Conservation (phyloP, 2,329 filamentous ascomycete species). For the Apiospora pterosperma region DNA sequence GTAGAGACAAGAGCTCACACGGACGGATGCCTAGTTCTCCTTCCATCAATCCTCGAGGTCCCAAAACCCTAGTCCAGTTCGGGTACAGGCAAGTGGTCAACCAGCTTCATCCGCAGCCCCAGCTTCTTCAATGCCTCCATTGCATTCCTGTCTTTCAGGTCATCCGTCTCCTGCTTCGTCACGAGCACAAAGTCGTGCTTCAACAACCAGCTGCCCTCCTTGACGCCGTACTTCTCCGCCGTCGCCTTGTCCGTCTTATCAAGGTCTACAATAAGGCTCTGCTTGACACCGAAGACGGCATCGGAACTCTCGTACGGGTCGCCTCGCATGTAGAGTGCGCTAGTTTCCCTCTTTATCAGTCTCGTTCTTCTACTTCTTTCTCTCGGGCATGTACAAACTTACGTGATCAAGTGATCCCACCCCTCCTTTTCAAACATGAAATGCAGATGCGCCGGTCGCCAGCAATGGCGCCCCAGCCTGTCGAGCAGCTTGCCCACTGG, state of each 20-base stretch:
- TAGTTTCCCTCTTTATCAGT: constrained; percentile 26
- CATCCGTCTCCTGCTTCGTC: constrained; percentile 63
- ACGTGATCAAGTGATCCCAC: constrained; percentile 82
- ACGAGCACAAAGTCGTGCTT: constrained; percentile 77
- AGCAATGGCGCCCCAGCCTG: constrained; percentile 69
- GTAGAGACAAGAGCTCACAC: neutral
- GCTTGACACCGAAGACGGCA: constrained; percentile 83
- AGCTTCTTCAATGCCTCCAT: constrained; percentile 63
- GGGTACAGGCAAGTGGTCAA: constrained; percentile 73
- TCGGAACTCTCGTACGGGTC: constrained; percentile 82
- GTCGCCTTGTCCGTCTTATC: constrained; percentile 48
- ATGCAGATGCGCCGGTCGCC: constrained; percentile 75
- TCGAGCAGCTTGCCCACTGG: constrained; percentile 73
- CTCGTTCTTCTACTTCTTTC: neutral
- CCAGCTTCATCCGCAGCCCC: constrained; percentile 67
- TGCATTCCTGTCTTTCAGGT: constrained; percentile 62
- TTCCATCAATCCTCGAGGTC: neutral
- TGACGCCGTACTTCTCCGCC: constrained; percentile 59
- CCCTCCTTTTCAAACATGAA: constrained; percentile 84
- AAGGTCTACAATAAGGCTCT: constrained; percentile 68
- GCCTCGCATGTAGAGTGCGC: constrained; percentile 71
- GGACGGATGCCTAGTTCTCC: neutral
- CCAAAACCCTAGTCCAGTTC: constrained; percentile 45
- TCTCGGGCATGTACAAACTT: constrained; percentile 32
- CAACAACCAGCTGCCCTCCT: constrained; percentile 60